Evolutionary conservation across 176 grass and related monocot genomes (phyloP).

Genomic region (Oryza meyeriana): DNA sequence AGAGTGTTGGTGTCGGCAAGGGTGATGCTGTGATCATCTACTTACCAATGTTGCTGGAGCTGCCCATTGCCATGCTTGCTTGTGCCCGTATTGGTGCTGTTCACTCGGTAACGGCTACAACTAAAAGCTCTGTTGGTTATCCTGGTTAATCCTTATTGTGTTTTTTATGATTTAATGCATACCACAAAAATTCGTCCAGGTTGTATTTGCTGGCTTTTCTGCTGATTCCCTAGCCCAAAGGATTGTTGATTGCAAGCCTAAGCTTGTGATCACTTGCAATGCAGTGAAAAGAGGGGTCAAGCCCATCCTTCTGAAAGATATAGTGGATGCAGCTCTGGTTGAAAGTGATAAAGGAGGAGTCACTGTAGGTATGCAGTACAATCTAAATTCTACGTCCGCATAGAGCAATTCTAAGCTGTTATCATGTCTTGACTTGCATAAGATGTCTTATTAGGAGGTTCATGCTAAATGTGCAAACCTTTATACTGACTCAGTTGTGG

Average conservation of each 20-base stretch:
- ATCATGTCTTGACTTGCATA: neutral
- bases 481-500: neutral
- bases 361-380: conserved; percentile 50
- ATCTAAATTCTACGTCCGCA: neutral
- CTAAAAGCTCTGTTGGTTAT: neutral
- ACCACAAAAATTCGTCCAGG: conserved; percentile 36
- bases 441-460: neutral
- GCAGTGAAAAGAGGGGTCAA: conserved; percentile 77
- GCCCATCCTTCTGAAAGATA: conserved; percentile 77
- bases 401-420: conserved; percentile 1
- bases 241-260: conserved; percentile 85
- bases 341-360: conserved; percentile 72
- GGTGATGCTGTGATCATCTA: conserved; percentile 92
- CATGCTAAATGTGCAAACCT: neutral
- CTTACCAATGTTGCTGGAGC: conserved; percentile 93
- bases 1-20: conserved; percentile 68
- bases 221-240: conserved; percentile 86
- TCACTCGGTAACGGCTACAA: conserved; percentile 65
- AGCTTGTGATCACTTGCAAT: conserved; percentile 92
- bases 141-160: neutral
- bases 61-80: conserved; percentile 96
- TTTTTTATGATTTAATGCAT: neutral
- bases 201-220: conserved; percentile 96
- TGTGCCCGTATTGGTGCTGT: conserved; percentile 94
- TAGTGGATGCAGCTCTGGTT: conserved; percentile 67